Evolutionary conservation across 202 grass and related monocot genomes (phyloP).

Genomic region (Bolboschoenoplectus hybrid): DNA sequence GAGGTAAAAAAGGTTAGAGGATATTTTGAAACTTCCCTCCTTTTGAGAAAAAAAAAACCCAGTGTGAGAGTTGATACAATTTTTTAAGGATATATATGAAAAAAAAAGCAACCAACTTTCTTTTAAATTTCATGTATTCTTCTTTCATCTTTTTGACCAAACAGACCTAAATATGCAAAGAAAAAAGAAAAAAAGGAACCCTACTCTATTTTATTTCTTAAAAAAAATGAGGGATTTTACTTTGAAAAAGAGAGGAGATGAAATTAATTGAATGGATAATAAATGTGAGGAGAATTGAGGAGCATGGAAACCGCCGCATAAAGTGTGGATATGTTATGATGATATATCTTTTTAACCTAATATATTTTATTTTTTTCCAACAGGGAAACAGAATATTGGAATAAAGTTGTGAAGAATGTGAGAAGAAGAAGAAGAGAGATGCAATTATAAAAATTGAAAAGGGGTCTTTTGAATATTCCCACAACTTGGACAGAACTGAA

Average conservation of each 20-base stretch:
- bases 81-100: neutral
- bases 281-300: constrained; percentile 21
- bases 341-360: constrained; percentile 20
- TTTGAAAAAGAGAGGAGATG: neutral
- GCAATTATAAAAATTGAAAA: constrained; percentile 23
- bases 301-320: constrained; percentile 39
- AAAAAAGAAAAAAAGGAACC: neutral
- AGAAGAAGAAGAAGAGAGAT: neutral
- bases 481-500: neutral
- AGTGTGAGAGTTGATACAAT: neutral
- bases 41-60: neutral
- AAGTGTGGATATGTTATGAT: constrained; percentile 42
- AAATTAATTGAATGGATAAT: constrained; percentile 6
- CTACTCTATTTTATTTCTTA: constrained; percentile 18
- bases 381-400: constrained; percentile 35
- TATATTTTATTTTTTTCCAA: constrained; percentile 10
- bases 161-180: constrained; percentile 16
- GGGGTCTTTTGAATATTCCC: constrained; percentile 32
- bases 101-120: neutral
- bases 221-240: constrained; percentile 17
- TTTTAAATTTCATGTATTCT: neutral
- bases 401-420: constrained; percentile 34
- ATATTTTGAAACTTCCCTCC: neutral
- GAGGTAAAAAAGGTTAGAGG: neutral
- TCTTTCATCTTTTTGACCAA: constrained; percentile 33